phyloP scores from a whole-genome alignment of 306 rosid species.

The Quercus rubra region DNA sequence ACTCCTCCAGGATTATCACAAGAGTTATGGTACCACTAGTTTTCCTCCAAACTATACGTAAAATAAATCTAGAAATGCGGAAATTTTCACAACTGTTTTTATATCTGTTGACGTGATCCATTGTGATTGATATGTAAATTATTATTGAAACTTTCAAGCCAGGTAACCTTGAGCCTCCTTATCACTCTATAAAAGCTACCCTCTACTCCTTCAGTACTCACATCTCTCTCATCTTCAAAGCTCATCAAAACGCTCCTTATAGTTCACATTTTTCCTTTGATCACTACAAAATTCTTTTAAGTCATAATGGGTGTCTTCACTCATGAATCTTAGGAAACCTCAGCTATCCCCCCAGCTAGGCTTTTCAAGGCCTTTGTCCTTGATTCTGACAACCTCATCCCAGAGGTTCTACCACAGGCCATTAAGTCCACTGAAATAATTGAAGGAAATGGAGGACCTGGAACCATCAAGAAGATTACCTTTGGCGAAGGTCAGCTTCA shows the following conservation, averaged over 20 bases:
- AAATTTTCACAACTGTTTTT: too few relatives aligned
- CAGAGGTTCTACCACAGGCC: constrained; percentile 1
- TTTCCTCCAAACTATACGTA: too few relatives aligned
- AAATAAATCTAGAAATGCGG: too few relatives aligned
- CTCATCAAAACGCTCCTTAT: background rate
- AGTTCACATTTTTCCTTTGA: background rate
- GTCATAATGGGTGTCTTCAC: constrained; percentile 36
- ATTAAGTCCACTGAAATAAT: constrained; percentile 23
- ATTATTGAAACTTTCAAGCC: background rate
- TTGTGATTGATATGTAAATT: too few relatives aligned
- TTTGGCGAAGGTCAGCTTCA: constrained; percentile 14
- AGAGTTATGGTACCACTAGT: too few relatives aligned
- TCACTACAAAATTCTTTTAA: background rate
- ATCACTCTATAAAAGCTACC: background rate
- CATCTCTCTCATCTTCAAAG: background rate
- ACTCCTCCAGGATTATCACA: too few relatives aligned
- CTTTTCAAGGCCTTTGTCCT: constrained; percentile 29
- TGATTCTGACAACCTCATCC: constrained; percentile 25
- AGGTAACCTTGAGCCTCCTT: background rate
- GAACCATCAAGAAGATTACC: constrained; percentile 37
- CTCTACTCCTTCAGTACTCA: background rate
- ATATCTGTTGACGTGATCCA: too few relatives aligned
- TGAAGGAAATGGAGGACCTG: constrained; percentile 42
- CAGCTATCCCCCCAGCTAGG: constrained; percentile 22
- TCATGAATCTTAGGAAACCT: constrained; percentile 9